Evolutionary conservation across 257 asterid species (phyloP).

Genomic region (Solanum infundibuliforme): DNA sequence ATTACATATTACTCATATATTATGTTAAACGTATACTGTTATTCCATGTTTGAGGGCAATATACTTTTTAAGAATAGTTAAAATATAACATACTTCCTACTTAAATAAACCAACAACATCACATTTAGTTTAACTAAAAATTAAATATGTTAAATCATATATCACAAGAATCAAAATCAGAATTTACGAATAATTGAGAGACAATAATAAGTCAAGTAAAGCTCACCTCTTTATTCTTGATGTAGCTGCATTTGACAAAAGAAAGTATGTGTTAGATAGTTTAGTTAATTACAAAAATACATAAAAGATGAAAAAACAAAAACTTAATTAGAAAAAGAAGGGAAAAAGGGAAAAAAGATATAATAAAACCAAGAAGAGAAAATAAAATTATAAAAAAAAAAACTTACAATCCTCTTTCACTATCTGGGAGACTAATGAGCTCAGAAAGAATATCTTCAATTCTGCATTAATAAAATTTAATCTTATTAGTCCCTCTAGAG

Average conservation of each 20-base stretch:
- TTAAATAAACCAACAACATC: background rate
- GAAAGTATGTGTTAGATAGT: background rate
- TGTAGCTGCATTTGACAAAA: background rate
- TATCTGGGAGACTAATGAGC: background rate
- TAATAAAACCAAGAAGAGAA: background rate
- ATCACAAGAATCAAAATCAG: background rate
- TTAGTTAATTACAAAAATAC: background rate
- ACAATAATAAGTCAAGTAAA: background rate
- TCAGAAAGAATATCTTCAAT: background rate
- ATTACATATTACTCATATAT: background rate
- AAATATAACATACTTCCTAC: background rate
- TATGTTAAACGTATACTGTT: background rate
- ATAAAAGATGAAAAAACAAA: background rate
- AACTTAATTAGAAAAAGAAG: background rate
- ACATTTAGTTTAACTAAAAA: background rate
- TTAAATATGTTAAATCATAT: background rate
- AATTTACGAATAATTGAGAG: background rate
- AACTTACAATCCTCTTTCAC: background rate
- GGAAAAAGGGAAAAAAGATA: background rate
- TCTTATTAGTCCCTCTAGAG: background rate
- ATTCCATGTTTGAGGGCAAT: background rate
- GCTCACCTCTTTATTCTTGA: background rate
- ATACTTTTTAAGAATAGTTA: background rate
- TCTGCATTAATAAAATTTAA: background rate
- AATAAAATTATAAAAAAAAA: background rate